Evolutionary conservation across 257 asterid species (phyloP), one percentile per base, ranked within the genome.

Genomic region (Salvia miltiorrhiza): DNA sequence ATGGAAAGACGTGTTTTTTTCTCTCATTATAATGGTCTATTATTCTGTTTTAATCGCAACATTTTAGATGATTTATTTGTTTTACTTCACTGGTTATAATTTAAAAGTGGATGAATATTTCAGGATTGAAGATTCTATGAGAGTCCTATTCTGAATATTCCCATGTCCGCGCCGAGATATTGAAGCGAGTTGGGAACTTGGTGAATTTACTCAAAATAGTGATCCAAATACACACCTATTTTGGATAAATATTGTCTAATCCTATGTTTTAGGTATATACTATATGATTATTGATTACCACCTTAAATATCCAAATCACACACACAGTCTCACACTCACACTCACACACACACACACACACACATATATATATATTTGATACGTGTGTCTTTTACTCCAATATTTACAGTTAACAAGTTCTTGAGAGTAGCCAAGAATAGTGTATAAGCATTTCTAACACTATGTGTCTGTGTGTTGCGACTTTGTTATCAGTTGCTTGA

Each of bases 91-190:
- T 35, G 40, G 40, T 35, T 7, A 5, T 35, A 32, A 32, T 32
- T 32, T 32, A 0, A 2, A 32, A 32, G 56, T 41, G 24, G 24
- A 50, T 43, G 69, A 68, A 47, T 63, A 62, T 61, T 73, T 57
- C 40, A 69, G 37, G 52, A 61, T 66, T 30, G 24, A 41, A 52
- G 73, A 84, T 69, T 77, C 73, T 68, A n/a, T 8, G 40, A 33
- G 77, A 74, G 43, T 63, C 77, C 70, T 65, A 24, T 68, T 72
- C 69, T 53, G 79, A 66, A 63, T n/a, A 63, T 74, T 47, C 43
- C 62, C 52, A 66, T 37, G 30, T 37, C 32, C 24, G 17, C 12
- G 39, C 63, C 67, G 44, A 63, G 75, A 68, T 55, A 65, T 72
- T 45, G 35, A 26, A 30, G 40, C 59, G 32, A 43, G 69, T 44